Evolutionary conservation across 2,329 filamentous ascomycete species (phyloP), one percentile per base, ranked within the genome.

Genomic region (Fusarium buharicum): DNA sequence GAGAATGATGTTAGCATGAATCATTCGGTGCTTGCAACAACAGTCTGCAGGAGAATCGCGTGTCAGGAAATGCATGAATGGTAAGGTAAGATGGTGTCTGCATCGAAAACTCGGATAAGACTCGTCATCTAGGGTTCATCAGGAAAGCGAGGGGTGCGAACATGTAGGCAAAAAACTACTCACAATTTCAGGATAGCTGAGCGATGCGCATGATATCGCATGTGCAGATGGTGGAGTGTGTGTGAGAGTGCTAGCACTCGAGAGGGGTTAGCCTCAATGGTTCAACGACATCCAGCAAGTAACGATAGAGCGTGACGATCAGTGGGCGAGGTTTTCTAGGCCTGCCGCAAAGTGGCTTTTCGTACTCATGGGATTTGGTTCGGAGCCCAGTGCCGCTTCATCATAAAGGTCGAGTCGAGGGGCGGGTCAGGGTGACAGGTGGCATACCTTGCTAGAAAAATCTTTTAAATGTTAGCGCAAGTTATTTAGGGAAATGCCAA

Each of bases 301-400:
- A 44, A 40, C 24, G 18, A 27, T 38, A 36, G 50, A 62, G 43
- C 38, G 54, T 64, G 59, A 64, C 54, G 59, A 70, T 96, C 93
- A 96, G 93, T 94, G 91, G 93, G 91, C 92, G 88, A 96, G 93
- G 93, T 96, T 97, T 97, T 96, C 92, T 96, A 97, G 92, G 93
- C 93, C 92, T 96, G 92, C 91, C 92, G 79, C 92, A 91, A 91
- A 85, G 80, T 91, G 92, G 92, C 86, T 90, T 86, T 87, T 93
- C 91, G 66, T 75, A 82, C 93, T 92, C 92, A 87, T 87, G 81
- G 78, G 60, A 51, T 77, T 57, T 77, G 71, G 82, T 64, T 96
- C 92, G 90, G 93, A 94, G 93, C 93, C 93, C 93, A 97, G 93
- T 97, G 93, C 93, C 91, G 80, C 84, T 90, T 92, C 91, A 93